Evolutionary conservation across 495 filamentous ascomycete species (phyloP).

Genomic region (Trypethelium eluteriae): DNA sequence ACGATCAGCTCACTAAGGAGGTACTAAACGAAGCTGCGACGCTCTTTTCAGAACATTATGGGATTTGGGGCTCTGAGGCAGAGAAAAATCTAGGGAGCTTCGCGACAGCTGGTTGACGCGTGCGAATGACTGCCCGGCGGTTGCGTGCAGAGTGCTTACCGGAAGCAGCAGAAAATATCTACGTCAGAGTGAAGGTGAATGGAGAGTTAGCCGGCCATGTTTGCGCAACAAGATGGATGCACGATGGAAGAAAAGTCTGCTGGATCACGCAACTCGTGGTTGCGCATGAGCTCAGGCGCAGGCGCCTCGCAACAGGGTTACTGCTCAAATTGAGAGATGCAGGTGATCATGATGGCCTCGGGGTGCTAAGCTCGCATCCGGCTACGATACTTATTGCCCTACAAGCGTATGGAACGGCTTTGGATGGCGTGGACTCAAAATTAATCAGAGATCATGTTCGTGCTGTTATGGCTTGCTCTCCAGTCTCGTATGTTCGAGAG

Average conservation of each 20-base stretch:
- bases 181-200: neutral
- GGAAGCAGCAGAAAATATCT: neutral
- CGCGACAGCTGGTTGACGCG: neutral
- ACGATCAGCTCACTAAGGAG: neutral
- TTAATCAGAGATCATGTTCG: neutral
- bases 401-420: constrained; percentile 27
- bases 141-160: neutral
- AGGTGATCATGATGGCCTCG: neutral
- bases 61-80: neutral
- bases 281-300: neutral
- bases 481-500: neutral
- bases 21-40: neutral
- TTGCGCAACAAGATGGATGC: neutral
- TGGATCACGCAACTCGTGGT: neutral
- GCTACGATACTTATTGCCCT: constrained; percentile 28
- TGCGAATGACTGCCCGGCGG: neutral
- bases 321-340: neutral
- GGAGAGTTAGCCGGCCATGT: neutral
- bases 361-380: constrained; percentile 29
- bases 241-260: neutral
- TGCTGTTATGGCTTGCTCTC: neutral
- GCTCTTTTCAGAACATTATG: neutral
- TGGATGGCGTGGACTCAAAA: neutral
- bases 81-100: neutral
- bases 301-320: neutral